phyloP scores from a whole-genome alignment of 1,284 basidiomycete genomes.

The Volvariella surrecta region DNA sequence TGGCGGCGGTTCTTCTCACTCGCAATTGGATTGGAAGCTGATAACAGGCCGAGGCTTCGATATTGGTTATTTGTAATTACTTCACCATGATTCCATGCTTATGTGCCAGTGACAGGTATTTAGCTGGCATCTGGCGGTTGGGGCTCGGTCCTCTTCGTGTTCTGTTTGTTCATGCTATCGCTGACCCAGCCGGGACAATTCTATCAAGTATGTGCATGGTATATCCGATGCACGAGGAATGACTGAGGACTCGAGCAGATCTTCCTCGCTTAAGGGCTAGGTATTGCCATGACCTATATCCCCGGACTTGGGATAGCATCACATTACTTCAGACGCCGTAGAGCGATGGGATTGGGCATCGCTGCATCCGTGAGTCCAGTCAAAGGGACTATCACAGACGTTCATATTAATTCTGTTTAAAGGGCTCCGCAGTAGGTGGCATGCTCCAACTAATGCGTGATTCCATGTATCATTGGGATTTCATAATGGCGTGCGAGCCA shows the following conservation, averaged over 20 bases:
- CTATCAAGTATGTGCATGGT: constrained; percentile 26
- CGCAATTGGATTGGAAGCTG: constrained; percentile 32
- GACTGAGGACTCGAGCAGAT: constrained; percentile 16
- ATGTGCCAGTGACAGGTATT: background rate
- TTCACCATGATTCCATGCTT: background rate
- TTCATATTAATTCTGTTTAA: background rate
- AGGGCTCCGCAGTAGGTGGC: constrained; percentile 34
- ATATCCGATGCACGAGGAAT: background rate
- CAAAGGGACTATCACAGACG: background rate
- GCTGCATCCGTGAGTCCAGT: constrained; percentile 24
- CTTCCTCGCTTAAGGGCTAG: constrained; percentile 36
- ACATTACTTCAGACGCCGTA: constrained; percentile 34
- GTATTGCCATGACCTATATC: constrained; percentile 32
- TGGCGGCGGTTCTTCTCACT: too few species aligned
- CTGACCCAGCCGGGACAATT: constrained; percentile 29
- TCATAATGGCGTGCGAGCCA: constrained; percentile 32
- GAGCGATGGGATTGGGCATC: constrained; percentile 40
- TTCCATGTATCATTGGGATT: constrained; percentile 34
- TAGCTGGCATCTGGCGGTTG: constrained; percentile 31
- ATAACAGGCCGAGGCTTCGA: constrained; percentile 28
- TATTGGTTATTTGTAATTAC: constrained; percentile 25
- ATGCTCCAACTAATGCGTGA: constrained; percentile 38
- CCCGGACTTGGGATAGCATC: constrained; percentile 34
- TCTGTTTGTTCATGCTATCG: constrained; percentile 36
- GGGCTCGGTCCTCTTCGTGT: constrained; percentile 26